These are phyloP conservation scores for Cladorrhinum sp. DNA, from an alignment of 2,329 filamentous ascomycete species.

Conservation along the genomic window DNA sequence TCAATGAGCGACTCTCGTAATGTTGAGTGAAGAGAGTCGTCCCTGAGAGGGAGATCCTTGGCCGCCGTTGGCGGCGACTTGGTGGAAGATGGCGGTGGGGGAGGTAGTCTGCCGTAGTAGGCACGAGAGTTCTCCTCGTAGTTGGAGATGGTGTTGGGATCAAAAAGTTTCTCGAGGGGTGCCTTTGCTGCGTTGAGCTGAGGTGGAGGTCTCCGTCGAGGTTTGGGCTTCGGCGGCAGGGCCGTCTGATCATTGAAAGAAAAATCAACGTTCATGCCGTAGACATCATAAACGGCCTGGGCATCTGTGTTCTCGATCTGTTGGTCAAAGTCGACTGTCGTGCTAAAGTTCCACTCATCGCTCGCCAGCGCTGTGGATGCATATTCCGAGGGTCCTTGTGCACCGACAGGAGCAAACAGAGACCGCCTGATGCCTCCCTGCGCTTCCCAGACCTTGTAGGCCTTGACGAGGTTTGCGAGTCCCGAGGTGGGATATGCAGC, in stretches of 20 bases:
- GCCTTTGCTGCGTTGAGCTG: slow-evolving; percentile 53
- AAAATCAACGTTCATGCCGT: slow-evolving; percentile 58
- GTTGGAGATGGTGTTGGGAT: slow-evolving; percentile 61
- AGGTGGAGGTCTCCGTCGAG: slow-evolving; percentile 54
- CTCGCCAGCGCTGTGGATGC: slow-evolving; percentile 45
- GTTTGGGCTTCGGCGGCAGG: slow-evolving; percentile 50
- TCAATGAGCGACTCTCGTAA: slow-evolving; percentile 65
- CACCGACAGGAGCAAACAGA: slow-evolving; percentile 58
- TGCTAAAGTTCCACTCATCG: slow-evolving; percentile 67
- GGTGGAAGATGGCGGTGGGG: slow-evolving; percentile 33
- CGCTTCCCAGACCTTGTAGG: slow-evolving; percentile 73
- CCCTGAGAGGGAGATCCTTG: slow-evolving; percentile 58
- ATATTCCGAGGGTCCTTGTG: slow-evolving; percentile 49
- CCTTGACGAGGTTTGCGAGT: slow-evolving; percentile 64
- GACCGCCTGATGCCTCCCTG: slow-evolving; percentile 68
- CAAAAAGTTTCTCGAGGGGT: slow-evolving; percentile 63
- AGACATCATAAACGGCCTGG: slow-evolving; percentile 56
- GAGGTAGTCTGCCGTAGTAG: slow-evolving; percentile 53
- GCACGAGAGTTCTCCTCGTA: slow-evolving; percentile 62
- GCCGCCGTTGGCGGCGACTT: slow-evolving; percentile 21
- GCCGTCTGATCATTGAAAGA: slow-evolving; percentile 46
- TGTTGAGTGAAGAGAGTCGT: slow-evolving; percentile 51
- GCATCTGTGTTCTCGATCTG: slow-evolving; percentile 53
- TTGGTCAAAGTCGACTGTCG: slow-evolving; percentile 62
- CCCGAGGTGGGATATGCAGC: slow-evolving; percentile 61